Evolutionary conservation across 1,284 basidiomycete species (phyloP), one percentile per base, ranked within the genome.

Genomic region (Neolentinus lepideus): DNA sequence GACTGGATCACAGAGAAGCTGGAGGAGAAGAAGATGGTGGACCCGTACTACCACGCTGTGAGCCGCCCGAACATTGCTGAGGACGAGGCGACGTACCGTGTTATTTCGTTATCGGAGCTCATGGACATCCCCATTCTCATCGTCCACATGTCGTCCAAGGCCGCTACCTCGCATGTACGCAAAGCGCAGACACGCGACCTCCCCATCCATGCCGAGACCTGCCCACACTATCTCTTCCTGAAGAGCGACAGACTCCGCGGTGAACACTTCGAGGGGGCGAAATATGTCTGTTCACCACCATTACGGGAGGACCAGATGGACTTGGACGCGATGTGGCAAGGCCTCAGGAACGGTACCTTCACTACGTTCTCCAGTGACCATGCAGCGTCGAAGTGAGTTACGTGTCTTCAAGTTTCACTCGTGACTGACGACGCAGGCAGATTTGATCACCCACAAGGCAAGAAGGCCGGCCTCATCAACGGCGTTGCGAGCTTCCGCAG

Each of bases 51-150:
- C 43, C 62, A 64, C 33, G 62, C 58, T 16, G 60, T 59, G 24
- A 63, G 62, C 29, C 59, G 62, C n/a, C 62, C 62, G 33, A 59
- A 61, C 21, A 64, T 64, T 19, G 62, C 61, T 25, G 62, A 64
- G 33, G 52, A 56, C 16, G 62, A 64, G 54, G 62, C 62, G 19
- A 64, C 62, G 27, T 56, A 64, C 27, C 59, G 62, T 6, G 62
- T 58, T 12, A 60, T 64, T n/a, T 56, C 57, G n/a, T 54, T 64
- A 14, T 62, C 62, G n/a, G 62, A 64, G 45, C 58, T 64, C n/a
- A 63, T 64, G 60, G 62, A 64, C 36, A 59, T 60, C 2, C 62
- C 62, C 11, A 63, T 64, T 24, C 56, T 64, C 36, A 58, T 64
- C n/a, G 62, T 64, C 12, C 62, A 64, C 31, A 58, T 64, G 46